Conservation (phyloP, 768 basidiomycete species). For the Dioszegia crocea region DNA sequence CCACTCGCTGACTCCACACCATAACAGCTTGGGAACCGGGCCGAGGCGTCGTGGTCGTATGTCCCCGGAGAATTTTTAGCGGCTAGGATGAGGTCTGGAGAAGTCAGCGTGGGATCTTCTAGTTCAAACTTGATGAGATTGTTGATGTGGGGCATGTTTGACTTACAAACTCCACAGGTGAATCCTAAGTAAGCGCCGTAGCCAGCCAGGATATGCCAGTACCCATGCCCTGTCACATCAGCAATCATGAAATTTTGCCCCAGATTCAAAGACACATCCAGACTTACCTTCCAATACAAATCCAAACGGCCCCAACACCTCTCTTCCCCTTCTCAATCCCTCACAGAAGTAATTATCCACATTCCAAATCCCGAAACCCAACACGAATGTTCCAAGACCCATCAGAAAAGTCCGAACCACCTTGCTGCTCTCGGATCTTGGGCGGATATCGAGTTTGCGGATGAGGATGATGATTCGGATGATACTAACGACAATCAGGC, state of each 20-base stretch:
- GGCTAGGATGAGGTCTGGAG: constrained; percentile 27
- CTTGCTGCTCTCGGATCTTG: constrained; percentile 20
- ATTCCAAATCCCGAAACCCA: constrained; percentile 74
- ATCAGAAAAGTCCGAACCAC: constrained; percentile 50
- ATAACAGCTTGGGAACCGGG: constrained; percentile 20
- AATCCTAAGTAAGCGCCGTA: constrained; percentile 40
- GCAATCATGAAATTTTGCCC: not conserved
- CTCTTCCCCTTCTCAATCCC: constrained; percentile 20
- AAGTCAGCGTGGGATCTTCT: not conserved
- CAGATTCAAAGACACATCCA: too few relatives aligned
- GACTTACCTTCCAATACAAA: constrained; percentile 39
- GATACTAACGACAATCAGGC: constrained; percentile 56
- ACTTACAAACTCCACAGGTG: constrained; percentile 40
- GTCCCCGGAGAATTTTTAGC: constrained; percentile 26
- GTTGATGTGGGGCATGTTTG: not conserved
- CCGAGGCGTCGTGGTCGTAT: constrained; percentile 23
- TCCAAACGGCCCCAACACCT: constrained; percentile 21
- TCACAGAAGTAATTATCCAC: constrained; percentile 73
- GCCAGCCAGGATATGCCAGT: constrained; percentile 47
- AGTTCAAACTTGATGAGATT: too few relatives aligned
- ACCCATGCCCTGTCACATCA: constrained; percentile 25
- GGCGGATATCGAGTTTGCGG: not conserved
- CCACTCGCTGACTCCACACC: not conserved
- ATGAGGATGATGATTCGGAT: constrained; percentile 54
- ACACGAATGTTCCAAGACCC: constrained; percentile 59